Conservation (phyloP, 768 basidiomycete species). For the Leccinum olivaceopallidum region DNA sequence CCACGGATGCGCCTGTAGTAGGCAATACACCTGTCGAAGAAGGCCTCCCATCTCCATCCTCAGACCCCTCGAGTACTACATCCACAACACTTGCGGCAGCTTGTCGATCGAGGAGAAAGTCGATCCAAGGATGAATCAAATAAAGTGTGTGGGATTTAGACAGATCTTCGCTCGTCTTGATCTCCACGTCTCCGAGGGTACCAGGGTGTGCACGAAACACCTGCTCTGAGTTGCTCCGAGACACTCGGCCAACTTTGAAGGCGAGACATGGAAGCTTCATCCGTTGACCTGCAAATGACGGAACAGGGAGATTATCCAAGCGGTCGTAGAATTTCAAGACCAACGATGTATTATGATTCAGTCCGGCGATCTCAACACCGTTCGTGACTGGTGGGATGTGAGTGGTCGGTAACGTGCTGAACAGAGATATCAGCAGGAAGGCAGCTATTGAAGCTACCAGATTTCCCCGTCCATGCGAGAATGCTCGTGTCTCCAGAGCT, state of each 20-base stretch:
- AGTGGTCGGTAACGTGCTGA: neutral
- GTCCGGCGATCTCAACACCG: neutral
- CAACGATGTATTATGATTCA: neutral
- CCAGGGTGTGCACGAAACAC: neutral
- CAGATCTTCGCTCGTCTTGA: neutral
- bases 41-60: neutral
- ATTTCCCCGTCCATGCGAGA: neutral
- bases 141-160: neutral
- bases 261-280: neutral
- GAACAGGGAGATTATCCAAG: neutral
- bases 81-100: neutral
- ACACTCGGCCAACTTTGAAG: neutral
- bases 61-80: neutral
- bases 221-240: neutral
- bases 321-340: neutral
- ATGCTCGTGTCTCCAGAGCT: neutral
- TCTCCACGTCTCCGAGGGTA: neutral
- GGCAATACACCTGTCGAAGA: neutral
- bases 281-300: neutral
- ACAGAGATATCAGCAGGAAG: neutral
- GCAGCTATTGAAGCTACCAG: neutral
- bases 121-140: neutral
- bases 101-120: too few species aligned
- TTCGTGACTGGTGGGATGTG: neutral
- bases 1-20: too few species aligned